A percentile compares a stretch with the other conserved stretches of the same genome.
These are phyloP conservation scores for Aspergillus spinulosporus DNA, from an alignment of 2,329 filamentous ascomycete genomes.

Conservation along the genomic window DNA sequence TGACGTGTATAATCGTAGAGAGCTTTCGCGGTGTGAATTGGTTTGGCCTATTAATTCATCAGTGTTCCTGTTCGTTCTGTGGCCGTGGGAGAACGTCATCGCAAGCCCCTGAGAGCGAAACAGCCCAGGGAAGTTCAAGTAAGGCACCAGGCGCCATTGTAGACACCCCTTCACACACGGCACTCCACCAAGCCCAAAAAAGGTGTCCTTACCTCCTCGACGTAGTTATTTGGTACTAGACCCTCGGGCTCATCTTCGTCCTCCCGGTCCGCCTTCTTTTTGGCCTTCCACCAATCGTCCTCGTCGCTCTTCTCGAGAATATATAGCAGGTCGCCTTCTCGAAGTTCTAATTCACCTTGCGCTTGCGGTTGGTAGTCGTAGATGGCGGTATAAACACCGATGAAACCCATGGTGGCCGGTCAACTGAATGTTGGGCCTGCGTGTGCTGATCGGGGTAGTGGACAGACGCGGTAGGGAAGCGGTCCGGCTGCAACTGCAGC, in stretches of 20 bases:
- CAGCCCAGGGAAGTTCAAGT: slow-evolving; percentile 2
- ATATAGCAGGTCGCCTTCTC: slow-evolving; percentile 85
- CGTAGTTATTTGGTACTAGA: slow-evolving; percentile 89
- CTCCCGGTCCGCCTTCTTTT: slow-evolving; percentile 79
- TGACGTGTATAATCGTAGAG: slow-evolving; percentile 97
- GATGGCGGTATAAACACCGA: slow-evolving; percentile 84
- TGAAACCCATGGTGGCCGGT: slow-evolving; percentile 71
- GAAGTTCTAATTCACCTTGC: slow-evolving; percentile 79
- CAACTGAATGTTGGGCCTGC: slow-evolving; percentile 13
- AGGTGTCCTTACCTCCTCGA: slow-evolving; percentile 72
- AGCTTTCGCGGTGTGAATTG: slow-evolving; percentile 74
- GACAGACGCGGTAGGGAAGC: slow-evolving; percentile 3
- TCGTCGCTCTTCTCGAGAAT: slow-evolving; percentile 77
- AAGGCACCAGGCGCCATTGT: not conserved
- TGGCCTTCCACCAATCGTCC: slow-evolving; percentile 93
- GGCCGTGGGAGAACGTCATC: slow-evolving; percentile 8
- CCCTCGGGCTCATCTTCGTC: slow-evolving; percentile 91
- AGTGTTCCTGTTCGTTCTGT: slow-evolving; percentile 11
- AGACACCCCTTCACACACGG: not conserved
- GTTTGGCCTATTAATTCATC: slow-evolving; percentile 56
- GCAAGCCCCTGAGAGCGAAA: slow-evolving; percentile 21
- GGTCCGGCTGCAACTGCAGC: slow-evolving; percentile 19
- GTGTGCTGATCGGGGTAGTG: slow-evolving; percentile 8
- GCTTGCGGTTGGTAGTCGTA: slow-evolving; percentile 91
- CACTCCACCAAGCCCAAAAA: not conserved